Conservation (phyloP, 352 stramenopile genomes). For the Pythium volutum region DNA sequence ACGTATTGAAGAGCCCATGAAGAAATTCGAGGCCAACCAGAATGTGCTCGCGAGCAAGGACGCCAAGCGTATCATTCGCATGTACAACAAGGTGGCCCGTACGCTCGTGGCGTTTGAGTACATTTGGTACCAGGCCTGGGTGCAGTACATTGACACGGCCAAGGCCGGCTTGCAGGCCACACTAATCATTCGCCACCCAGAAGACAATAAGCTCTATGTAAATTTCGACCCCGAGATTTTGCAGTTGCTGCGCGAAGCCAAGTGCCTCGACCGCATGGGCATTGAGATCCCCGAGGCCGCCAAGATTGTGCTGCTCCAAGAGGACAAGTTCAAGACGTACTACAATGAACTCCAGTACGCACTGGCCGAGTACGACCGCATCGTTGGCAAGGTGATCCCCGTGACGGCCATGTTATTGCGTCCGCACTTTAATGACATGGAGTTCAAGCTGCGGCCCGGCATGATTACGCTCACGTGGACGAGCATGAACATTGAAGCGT, state of each 20-base stretch:
- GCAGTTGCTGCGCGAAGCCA: slow-evolving; percentile 96
- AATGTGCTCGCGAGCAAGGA: slow-evolving; percentile 97
- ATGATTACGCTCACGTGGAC: slow-evolving; percentile 99
- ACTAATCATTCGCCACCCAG: slow-evolving; percentile 98
- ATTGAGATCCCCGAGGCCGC: slow-evolving; percentile 97
- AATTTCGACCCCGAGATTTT: slow-evolving; percentile 99
- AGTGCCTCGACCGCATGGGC: slow-evolving; percentile 97
- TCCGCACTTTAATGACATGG: slow-evolving; percentile 99
- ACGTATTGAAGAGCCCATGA: slow-evolving; percentile 99
- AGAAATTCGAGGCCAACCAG: slow-evolving; percentile 98
- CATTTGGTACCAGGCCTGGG: slow-evolving; percentile 99
- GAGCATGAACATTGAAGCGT: slow-evolving; percentile 99
- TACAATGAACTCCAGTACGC: slow-evolving; percentile 98
- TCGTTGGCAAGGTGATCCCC: slow-evolving; percentile 96
- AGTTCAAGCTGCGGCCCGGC: slow-evolving; percentile 97
- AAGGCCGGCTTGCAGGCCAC: slow-evolving; percentile 98
- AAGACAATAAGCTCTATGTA: slow-evolving; percentile 98
- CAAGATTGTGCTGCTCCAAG: slow-evolving; percentile 97
- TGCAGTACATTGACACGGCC: slow-evolving; percentile 97
- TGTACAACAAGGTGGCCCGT: slow-evolving; percentile 99
- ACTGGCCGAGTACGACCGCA: slow-evolving; percentile 96
- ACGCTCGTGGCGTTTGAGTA: slow-evolving; percentile 99
- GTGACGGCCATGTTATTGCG: slow-evolving; percentile 95
- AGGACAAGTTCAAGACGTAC: slow-evolving; percentile 99
- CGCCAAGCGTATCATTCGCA: slow-evolving; percentile 97